Evolutionary conservation across 306 rosid species (phyloP).

Genomic region (Rubus idaeus): DNA sequence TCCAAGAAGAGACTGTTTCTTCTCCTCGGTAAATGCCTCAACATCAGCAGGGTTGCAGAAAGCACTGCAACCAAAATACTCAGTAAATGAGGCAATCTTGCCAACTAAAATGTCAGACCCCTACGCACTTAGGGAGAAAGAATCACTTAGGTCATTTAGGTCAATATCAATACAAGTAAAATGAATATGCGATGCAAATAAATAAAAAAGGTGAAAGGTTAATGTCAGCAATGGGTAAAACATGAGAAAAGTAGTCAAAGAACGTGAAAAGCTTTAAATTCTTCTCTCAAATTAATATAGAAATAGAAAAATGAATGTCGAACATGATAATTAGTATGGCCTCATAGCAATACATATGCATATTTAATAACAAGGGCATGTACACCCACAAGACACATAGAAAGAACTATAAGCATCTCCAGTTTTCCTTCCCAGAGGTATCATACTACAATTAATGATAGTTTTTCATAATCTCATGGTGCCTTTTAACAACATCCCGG

Average conservation of each 20-base stretch:
- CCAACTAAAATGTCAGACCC: conserved; percentile 14
- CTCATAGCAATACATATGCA: not conserved
- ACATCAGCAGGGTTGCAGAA: conserved; percentile 96
- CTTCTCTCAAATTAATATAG: not conserved
- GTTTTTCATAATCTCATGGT: not conserved
- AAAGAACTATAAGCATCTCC: not conserved
- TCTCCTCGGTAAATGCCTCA: conserved; percentile 95
- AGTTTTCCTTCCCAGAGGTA: not conserved
- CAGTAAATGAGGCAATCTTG: conserved; percentile 31
- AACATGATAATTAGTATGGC: not conserved
- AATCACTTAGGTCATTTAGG: not conserved
- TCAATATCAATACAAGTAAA: not conserved
- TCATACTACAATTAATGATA: not conserved
- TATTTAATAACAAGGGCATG: not conserved
- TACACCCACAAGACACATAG: not conserved
- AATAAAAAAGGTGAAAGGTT: not conserved
- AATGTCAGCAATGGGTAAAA: not conserved
- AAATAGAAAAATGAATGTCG: not conserved
- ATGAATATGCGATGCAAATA: not conserved
- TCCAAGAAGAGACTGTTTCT: conserved; percentile 77
- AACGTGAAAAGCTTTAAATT: not conserved
- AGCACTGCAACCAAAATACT: conserved; percentile 59
- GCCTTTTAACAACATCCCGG: not conserved
- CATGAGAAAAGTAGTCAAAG: not conserved
- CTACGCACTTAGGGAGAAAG: not conserved